Base-by-base conservation (phyloP, 345 rosid genomes). In the Adansonia digitata region DNA sequence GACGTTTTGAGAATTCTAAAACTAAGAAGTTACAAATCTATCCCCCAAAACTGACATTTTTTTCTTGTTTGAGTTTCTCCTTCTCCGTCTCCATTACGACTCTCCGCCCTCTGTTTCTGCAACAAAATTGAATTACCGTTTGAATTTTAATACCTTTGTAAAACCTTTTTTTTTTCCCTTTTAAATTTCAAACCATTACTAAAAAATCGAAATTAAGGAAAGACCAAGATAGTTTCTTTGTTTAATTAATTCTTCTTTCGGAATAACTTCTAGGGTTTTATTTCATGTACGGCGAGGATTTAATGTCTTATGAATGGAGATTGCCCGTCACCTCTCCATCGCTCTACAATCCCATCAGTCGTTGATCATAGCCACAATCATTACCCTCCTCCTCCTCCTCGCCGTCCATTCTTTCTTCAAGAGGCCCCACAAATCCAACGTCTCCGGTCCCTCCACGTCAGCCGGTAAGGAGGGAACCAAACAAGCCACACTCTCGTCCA, bases 241-340 rank as follows among this genome's bases (percentile, higher is more conserved):
- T 67, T 27, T 43, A 66, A 13, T 24, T 43, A 15, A 27, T 24
- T 43, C 2, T 35, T 52, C 37, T n/a, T n/a, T 73, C 18, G 40
- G 34, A 27, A 20, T 20, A 35, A 70, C 72, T 61, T 26, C 55
- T 86, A 88, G 82, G 85, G 85, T 75, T 85, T 61, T 74, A 15
- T 74, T 85, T 80, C 74, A 81, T 86, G 82, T 69, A 75, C 71
- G 73, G 77, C 26, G 72, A 76, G 73, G 85, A 79, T 82, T 89
- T 86, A 79, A 88, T 94, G 90, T 86, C 87, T 86, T 69, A 42
- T 82, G 77, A 84, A 86, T 90, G 90, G 90, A 85, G 90, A 81
- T 84, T 81, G 77, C 81, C 73, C 64, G 77, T 68, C 39, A 78
- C 80, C 73, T 68, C 79, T 66, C 65, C 74, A 60, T 81, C 78